Conservation (phyloP, 768 basidiomycete genomes). For the Termitomyces sp. region DNA sequence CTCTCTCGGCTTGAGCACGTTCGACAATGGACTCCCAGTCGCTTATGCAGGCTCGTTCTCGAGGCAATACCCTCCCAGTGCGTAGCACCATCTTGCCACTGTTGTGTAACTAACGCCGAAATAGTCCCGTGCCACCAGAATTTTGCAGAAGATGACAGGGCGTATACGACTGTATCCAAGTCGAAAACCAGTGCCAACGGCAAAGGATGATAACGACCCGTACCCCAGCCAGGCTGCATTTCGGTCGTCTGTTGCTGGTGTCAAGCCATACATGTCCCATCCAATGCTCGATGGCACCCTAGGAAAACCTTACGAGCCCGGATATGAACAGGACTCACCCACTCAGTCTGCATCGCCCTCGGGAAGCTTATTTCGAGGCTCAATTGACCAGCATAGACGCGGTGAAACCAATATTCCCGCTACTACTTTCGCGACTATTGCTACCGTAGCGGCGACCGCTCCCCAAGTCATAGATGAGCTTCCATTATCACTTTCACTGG, state of each 20-base stretch:
- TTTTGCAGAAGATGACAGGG: slow-evolving; percentile 36
- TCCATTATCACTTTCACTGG: neutral
- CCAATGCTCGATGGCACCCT: slow-evolving; percentile 27
- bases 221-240: slow-evolving; percentile 25
- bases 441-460: neutral
- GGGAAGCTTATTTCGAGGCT: slow-evolving; percentile 4
- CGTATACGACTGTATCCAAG: slow-evolving; percentile 24
- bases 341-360: slow-evolving; percentile 10
- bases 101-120: neutral
- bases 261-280: slow-evolving; percentile 46
- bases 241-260: slow-evolving; percentile 12
- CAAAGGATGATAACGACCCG: slow-evolving; percentile 15
- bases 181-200: neutral
- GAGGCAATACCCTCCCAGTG: slow-evolving; percentile 20
- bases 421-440: neutral
- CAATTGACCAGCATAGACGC: neutral
- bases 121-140: slow-evolving; percentile 28
- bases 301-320: slow-evolving; percentile 15
- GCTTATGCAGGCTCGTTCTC: slow-evolving; percentile 16
- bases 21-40: slow-evolving; percentile 19
- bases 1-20: neutral
- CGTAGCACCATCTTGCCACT: neutral
- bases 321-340: slow-evolving; percentile 22
- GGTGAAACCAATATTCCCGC: neutral
- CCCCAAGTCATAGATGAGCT: neutral